Evolutionary conservation across 116 monocot genomes (phyloP).

Genomic region (Dioscorea cayenensis): DNA sequence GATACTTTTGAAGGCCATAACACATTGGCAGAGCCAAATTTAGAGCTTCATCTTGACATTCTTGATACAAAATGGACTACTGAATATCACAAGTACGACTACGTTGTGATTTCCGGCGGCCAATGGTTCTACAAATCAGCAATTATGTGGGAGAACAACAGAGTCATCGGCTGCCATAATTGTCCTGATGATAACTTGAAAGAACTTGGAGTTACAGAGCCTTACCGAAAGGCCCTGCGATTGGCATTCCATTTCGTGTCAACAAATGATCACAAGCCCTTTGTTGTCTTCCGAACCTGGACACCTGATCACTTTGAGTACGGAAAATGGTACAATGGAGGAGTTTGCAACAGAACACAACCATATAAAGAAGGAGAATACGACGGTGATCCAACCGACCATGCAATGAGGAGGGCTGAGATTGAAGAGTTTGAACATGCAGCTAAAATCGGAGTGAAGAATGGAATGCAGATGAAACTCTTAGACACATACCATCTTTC

Average conservation of each 20-base stretch:
- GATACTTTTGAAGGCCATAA: neutral
- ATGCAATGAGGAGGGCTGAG: conserved; percentile 14
- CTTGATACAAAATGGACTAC: conserved; percentile 9
- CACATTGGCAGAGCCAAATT: neutral
- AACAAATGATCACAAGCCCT: conserved; percentile 4
- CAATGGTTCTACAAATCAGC: conserved; percentile 11
- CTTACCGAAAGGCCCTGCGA: conserved; percentile 4
- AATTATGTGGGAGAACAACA: conserved; percentile 7
- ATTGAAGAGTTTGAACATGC: conserved; percentile 17
- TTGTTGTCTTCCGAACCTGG: conserved; percentile 14
- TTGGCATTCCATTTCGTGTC: neutral
- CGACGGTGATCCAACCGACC: conserved; percentile 1
- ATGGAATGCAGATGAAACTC: neutral
- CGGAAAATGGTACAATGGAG: conserved; percentile 29
- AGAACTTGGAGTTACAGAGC: neutral
- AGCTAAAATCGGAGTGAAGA: neutral
- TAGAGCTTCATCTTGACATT: conserved; percentile 5
- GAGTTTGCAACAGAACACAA: conserved; percentile 16
- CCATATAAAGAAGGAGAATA: conserved; percentile 21
- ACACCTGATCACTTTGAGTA: conserved; percentile 12
- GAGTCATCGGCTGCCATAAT: conserved; percentile 10
- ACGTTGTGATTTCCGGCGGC: conserved; percentile 9
- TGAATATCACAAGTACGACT: conserved; percentile 7
- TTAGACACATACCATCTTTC: conserved; percentile 24
- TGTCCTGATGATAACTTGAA: neutral